Percentiles rank a stretch among this genome's conserved stretches.
phyloP scores from a whole-genome alignment of 371 early-diverging fungal species.

The Chytridium lagenaria region DNA sequence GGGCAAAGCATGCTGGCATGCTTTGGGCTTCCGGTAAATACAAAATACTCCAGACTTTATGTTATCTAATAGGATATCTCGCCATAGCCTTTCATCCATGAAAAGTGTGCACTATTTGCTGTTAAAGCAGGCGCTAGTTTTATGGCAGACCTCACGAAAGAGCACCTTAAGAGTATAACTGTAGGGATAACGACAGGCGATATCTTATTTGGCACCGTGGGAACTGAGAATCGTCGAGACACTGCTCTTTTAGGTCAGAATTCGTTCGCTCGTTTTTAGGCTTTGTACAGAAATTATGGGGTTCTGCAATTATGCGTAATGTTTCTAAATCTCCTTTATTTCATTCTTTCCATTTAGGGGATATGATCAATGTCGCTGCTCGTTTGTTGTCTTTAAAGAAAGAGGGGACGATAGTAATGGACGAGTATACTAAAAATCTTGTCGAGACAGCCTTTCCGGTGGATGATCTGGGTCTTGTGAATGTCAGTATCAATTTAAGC shows the following conservation, averaged over 20 bases:
- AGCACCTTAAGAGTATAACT: neutral
- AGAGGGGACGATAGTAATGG: neutral
- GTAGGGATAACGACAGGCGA: neutral
- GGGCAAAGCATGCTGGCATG: constrained; percentile 17
- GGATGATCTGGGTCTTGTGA: neutral
- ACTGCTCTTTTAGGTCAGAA: neutral
- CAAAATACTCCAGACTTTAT: neutral
- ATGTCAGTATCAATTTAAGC: neutral
- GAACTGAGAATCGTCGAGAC: neutral
- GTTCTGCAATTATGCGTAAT: neutral
- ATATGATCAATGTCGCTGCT: constrained; percentile 7
- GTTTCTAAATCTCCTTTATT: neutral
- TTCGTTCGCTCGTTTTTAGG: too few species aligned
- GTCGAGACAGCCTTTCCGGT: neutral
- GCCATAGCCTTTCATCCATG: constrained; percentile 6
- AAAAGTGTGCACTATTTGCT: constrained; percentile 3
- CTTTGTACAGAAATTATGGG: too few species aligned
- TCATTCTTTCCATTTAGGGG: neutral
- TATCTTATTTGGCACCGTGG: neutral
- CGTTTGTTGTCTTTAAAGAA: neutral
- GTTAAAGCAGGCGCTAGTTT: neutral
- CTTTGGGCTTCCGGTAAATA: constrained; percentile 17
- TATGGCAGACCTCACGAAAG: neutral
- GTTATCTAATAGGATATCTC: neutral
- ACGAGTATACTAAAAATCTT: neutral